Evolutionary conservation across 129 eudicot species (phyloP), one percentile per base, ranked within the genome.

Genomic region (Scalesia atractyloides): DNA sequence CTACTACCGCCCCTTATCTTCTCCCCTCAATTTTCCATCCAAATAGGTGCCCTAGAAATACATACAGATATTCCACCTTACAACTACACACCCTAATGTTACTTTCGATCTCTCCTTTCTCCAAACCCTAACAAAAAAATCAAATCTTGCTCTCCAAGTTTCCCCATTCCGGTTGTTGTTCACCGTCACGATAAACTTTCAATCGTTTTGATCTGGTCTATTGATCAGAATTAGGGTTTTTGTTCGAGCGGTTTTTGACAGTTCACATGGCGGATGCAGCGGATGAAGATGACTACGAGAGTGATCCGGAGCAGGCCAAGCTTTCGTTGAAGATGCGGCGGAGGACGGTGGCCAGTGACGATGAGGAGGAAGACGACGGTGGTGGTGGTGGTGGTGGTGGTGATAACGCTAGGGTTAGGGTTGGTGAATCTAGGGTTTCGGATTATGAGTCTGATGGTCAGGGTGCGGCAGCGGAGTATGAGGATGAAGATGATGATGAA

Each of bases 271-370:
- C 93, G 81, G 84, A 79, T 46, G 84, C 65, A 2, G 85, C 46
- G 0, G 91, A 76, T 66, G 96, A 82, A 48, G 96, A 90, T 69
- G 99, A 95, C 86, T 94, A 94, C 68, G 99, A 90, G 88, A 94
- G 99, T 75, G 99, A 94, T 94, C 99, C 97, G 26, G 99, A 94
- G 86, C 97, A 94, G 76, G 89, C 95, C 48, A 88, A 91, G 90
- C 69, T 88, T 73, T 86, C 96, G 26, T 61, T 95, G 82, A 88
- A 80, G 84, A 82, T 84, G 89, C 87, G 97, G 64, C 69, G 99
- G 87, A 82, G 96, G 73, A 88, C 74, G 62, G 92, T 86, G 57
- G 90, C 96, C 60, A 95, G 90, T 75, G 99, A 90, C 36, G 99
- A 95, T 19, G 96, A 86, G 49, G 94, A 82, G 9, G 89, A 70